Base-by-base conservation (phyloP, 345 rosid species). In the Salix exigua region DNA sequence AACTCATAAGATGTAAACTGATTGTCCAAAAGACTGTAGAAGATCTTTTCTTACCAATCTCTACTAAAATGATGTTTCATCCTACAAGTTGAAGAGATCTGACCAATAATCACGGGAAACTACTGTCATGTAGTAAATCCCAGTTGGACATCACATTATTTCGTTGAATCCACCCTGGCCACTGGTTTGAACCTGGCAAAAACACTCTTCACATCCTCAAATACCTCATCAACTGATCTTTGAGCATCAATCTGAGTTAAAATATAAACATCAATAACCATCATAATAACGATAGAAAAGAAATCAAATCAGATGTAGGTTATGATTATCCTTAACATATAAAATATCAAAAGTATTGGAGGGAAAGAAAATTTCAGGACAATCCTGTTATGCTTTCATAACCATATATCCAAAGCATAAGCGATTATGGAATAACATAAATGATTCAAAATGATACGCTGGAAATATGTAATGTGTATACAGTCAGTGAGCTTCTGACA, bases 191-290 rank as follows among this genome's bases (percentile, higher is more conserved):
- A 28, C 74, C 70, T 44, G 48, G 82, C 90, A 86, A 79, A 89
- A 7, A 65, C 44, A 68, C 76, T 87, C 84, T 65, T 86, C 6
- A 91, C 93, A 2, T 84, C 84, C 77, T 88, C 89, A 75, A 88
- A 88, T n/a, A 94, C 93, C 81, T 89, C 91, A 50, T 82, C 83
- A 28, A 86, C 21, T 8, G 96, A 83, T 82, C 86, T 92, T 66
- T 83, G 87, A 83, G 96, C 97, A 87, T 90, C 87, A 73, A 88
- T 85, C 97, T 92, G 71, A 65, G 78, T 25, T 74, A 72, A 48
- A 63, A 70, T 28, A 44, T 38, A 12, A 62, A 48, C 30, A 28
- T 17, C 37, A 53, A 21, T 1, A 53, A 53, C 60, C 60, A 53
- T 35, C 10, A 26, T 28, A 40, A 62, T 64, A 26, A 30, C 11